Base-by-base conservation (phyloP, 169 alveolate species). In the Plasmodium chabaudi region DNA sequence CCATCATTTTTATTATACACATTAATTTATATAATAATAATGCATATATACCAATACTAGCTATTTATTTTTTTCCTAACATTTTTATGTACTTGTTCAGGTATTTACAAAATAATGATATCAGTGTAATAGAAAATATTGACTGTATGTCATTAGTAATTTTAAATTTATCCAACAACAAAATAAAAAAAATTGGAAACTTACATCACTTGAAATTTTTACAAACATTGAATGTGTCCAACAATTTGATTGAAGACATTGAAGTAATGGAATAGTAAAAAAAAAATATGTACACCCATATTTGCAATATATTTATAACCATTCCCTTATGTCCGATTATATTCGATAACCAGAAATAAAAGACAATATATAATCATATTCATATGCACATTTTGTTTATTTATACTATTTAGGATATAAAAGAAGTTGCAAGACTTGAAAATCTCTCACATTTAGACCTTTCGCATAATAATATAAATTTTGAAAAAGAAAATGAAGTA, bases 101-200 rank as follows among this genome's bases (percentile, higher is more conserved):
- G 71, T 92, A 74, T 84, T 87, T 97, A 47, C 96, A 96, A 71
- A 98, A 97, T 88, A 97, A 97, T 86, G 82, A 95, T 59, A 94
- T 97, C 15, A 95, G 92, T 59, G 92, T 94, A 71, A 96, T 97
- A 15, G 97, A 96, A 88, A 95, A 96, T 19, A 91, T 97, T 12
- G 97, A 96, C 47, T 88, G 97, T 71, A 87, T 89, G 3, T 95
- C 95, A 39, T 87, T 97, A 27, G 93, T 92, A 5, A 88, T 92
- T 72, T 86, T 97, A 65, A 97, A 97, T 93, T 92, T 97, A 25
- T 93, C 97, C 19, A 98, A 97, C 86, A 97, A 97, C 91, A 72
- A 94, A 87, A 95, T 97, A 25, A 77, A 79, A 56, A 95, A 74
- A 69, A 68, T 92, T 51, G 64, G 59, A 59, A 92, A 92, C 56